Evolutionary conservation across 768 basidiomycete genomes (phyloP).

Genomic region (Mycena olivaceomarginata): DNA sequence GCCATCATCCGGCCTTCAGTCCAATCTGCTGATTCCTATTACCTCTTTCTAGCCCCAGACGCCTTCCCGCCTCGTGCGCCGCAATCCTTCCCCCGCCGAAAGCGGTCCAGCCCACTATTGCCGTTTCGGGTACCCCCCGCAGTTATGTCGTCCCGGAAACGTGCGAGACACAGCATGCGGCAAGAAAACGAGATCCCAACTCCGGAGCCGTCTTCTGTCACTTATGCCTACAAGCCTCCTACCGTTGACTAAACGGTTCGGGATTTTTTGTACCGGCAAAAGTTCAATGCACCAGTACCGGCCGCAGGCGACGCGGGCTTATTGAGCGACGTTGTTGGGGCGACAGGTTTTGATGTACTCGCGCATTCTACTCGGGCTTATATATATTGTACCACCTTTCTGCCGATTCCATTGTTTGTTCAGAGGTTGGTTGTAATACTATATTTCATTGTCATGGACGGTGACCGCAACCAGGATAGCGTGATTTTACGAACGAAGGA

Average conservation of each 20-base stretch:
- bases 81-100: constrained; percentile 2
- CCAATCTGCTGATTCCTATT: neutral
- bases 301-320: constrained; percentile 25
- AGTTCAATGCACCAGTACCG: constrained; percentile 38
- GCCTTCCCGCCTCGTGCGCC: constrained; percentile 26
- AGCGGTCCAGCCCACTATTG: constrained; percentile 1
- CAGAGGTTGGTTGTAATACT: no score
- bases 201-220: neutral
- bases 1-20: neutral
- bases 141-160: constrained; percentile 11
- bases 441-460: no score
- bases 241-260: constrained; percentile 41
- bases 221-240: constrained; percentile 38
- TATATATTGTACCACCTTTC: no score
- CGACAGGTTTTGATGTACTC: no score
- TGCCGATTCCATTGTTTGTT: no score
- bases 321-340: neutral
- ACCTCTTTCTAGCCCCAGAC: constrained; percentile 22
- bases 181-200: constrained; percentile 32
- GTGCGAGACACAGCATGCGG: constrained; percentile 3
- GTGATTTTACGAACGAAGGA: no score
- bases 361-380: no score
- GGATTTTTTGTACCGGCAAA: constrained; percentile 42
- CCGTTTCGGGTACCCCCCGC: constrained; percentile 4
- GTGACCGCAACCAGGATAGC: no score